Conservation (phyloP, 441 rosid species). For the Pelargonium fulgidum region DNA sequence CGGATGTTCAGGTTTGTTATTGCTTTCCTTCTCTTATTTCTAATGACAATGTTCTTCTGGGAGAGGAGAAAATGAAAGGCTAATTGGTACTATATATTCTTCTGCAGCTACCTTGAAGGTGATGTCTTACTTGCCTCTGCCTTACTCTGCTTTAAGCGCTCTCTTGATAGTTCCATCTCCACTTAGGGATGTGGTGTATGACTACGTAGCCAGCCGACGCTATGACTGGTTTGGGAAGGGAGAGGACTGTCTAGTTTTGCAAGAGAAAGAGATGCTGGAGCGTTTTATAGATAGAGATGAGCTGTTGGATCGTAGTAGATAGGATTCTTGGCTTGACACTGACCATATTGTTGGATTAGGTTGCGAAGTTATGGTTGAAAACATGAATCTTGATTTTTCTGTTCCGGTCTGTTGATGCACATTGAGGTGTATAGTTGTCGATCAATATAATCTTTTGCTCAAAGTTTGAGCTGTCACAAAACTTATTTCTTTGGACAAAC, state of each 20-base stretch:
- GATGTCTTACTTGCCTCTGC: conserved; percentile 65
- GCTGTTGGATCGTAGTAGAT: conserved; percentile 32
- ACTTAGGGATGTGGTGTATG: conserved; percentile 72
- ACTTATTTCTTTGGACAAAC: neutral
- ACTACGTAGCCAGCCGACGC: conserved; percentile 63
- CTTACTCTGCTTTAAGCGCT: conserved; percentile 56
- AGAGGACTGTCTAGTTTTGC: conserved; percentile 62
- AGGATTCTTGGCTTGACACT: neutral
- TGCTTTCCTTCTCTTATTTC: neutral
- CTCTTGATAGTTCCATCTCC: conserved; percentile 63
- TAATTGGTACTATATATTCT: conserved; percentile 7
- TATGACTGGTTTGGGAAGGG: conserved; percentile 79
- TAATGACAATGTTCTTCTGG: neutral
- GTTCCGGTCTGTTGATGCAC: neutral
- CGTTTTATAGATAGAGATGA: conserved; percentile 82
- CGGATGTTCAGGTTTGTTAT: neutral
- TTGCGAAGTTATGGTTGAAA: too few species aligned
- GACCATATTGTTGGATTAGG: too few species aligned
- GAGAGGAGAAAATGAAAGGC: neutral
- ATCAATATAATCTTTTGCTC: neutral
- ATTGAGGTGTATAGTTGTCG: neutral
- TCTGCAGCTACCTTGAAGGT: conserved; percentile 82
- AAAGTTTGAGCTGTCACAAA: neutral
- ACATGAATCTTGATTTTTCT: too few species aligned
- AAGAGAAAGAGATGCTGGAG: conserved; percentile 61